A percentile compares a stretch with the other conserved stretches of the same genome.
phyloP scores from a whole-genome alignment of 2,329 filamentous ascomycete species.

The Aspergillus texensis region DNA sequence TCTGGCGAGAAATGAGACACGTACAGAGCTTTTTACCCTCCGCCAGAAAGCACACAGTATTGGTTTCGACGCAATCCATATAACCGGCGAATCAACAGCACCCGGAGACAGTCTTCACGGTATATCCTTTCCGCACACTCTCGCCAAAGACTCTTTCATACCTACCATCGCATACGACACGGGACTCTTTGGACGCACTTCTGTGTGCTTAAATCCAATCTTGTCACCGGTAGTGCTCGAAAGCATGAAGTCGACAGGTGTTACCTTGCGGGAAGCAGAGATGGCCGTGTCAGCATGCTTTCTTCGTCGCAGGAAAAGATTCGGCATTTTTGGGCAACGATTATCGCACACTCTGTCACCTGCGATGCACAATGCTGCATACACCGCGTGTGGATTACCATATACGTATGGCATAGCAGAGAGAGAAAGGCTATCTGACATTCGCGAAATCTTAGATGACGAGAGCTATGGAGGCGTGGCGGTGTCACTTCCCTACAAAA shows the following conservation, averaged over 20 bases:
- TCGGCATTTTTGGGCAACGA: neutral
- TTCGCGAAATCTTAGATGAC: neutral
- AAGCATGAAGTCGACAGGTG: neutral
- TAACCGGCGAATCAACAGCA: neutral
- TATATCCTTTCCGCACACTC: neutral
- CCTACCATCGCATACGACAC: neutral
- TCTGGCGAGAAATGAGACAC: neutral
- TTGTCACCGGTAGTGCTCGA: neutral
- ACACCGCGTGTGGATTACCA: neutral
- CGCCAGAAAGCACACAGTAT: neutral
- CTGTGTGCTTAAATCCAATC: neutral
- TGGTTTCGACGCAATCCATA: neutral
- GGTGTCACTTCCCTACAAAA: neutral
- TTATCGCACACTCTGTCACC: neutral
- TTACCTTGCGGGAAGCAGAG: neutral
- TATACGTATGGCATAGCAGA: neutral
- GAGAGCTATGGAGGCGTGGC: neutral
- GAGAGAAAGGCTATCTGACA: neutral
- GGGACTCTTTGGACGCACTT: neutral
- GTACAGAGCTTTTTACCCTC: neutral
- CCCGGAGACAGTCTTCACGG: neutral
- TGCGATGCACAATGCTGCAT: neutral
- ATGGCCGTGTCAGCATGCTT: neutral
- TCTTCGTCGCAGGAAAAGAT: neutral
- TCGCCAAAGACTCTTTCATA: neutral